A percentile compares a stretch with the other conserved stretches of the same genome.
These are phyloP conservation scores for Salix viminalis DNA, from an alignment of 345 rosid species.

Conservation along the genomic window DNA sequence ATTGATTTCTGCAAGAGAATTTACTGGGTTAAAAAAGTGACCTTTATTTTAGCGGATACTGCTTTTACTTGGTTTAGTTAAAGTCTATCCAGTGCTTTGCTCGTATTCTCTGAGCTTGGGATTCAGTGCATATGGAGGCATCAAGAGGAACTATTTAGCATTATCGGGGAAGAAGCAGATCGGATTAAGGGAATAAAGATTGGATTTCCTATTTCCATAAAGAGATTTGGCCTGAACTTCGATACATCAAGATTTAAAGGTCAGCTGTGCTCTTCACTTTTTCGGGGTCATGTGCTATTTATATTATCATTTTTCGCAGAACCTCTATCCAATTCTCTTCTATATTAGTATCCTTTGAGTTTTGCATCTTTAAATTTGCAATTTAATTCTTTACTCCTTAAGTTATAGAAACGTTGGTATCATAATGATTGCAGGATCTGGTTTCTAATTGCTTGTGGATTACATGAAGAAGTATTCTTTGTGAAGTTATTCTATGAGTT, in stretches of 20 bases:
- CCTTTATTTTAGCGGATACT: constrained; percentile 1
- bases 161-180: constrained; percentile 10
- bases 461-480: not conserved
- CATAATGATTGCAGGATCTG: constrained; percentile 29
- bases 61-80: constrained; percentile 1
- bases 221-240: constrained; percentile 7
- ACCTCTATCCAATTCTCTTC: not conserved
- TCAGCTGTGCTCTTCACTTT: constrained; percentile 10
- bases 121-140: constrained; percentile 6
- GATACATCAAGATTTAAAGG: constrained; percentile 25
- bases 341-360: not conserved
- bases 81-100: not conserved
- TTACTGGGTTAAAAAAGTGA: constrained; percentile 10
- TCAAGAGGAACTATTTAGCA: not conserved
- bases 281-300: constrained; percentile 1
- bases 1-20: constrained; percentile 6
- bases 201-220: constrained; percentile 12
- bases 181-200: not conserved
- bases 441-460: constrained; percentile 1
- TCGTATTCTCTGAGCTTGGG: constrained; percentile 3
- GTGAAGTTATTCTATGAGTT: constrained; percentile 35
- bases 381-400: not conserved
- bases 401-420: not conserved
- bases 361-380: constrained; percentile 2
- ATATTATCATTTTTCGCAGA: not conserved